phyloP scores from a whole-genome alignment of 768 basidiomycete species.

The Tulasnella sp. region DNA sequence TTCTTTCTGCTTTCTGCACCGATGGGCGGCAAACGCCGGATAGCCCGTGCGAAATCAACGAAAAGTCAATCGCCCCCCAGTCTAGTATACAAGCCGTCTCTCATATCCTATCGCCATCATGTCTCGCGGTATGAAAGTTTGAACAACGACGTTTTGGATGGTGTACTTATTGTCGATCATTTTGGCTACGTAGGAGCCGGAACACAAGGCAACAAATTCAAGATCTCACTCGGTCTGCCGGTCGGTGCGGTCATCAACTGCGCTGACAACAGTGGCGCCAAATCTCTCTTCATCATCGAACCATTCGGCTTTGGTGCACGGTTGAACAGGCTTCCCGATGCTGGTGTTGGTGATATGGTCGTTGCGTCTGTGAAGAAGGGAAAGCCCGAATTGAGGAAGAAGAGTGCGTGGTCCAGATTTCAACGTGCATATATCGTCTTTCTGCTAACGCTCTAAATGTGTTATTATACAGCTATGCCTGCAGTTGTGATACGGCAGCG shows the following conservation, averaged over 20 bases:
- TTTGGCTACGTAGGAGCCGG: constrained; percentile 8
- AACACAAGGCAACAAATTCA: constrained; percentile 76
- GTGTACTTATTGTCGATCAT: background rate
- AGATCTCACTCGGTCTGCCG: constrained; percentile 88
- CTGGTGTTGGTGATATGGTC: constrained; percentile 90
- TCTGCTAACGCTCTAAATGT: constrained; percentile 2
- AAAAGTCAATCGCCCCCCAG: too few relatives aligned
- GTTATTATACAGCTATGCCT: constrained; percentile 67
- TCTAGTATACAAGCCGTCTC: too few relatives aligned
- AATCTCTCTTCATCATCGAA: constrained; percentile 89
- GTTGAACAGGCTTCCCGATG: constrained; percentile 94
- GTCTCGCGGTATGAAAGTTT: constrained; percentile 19
- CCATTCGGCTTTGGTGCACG: constrained; percentile 93
- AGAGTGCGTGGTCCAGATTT: constrained; percentile 51
- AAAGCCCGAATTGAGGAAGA: constrained; percentile 98
- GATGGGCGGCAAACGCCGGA: too few relatives aligned
- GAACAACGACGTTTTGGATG: background rate
- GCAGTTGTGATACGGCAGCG: constrained; percentile 94
- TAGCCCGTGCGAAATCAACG: too few relatives aligned
- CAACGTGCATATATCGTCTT: background rate
- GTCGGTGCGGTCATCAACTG: constrained; percentile 93
- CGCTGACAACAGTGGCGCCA: constrained; percentile 98
- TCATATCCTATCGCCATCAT: constrained; percentile 5
- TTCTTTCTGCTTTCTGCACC: too few relatives aligned
- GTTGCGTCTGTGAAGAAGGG: constrained; percentile 99